Evolutionary conservation across 805 yeast genomes (phyloP), one percentile per base, ranked within the genome.

Genomic region (Candida methanosorbosa): DNA sequence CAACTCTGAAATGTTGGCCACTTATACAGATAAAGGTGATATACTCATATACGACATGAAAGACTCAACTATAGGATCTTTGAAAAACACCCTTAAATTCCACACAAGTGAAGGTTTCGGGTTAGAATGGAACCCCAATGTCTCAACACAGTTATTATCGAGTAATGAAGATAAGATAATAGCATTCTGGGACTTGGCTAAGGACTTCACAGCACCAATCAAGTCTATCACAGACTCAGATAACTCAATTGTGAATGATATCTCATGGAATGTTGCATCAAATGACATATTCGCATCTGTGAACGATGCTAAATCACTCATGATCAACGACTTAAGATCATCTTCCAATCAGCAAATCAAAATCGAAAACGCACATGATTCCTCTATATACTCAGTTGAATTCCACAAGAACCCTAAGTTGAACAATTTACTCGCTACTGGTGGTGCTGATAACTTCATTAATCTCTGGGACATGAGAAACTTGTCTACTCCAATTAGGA

Each of bases 381-480:
- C 70, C 31, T 73, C 76, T n/a, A 76, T 84, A 43, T 82, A 81
- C 49, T 68, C 82, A 2, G 70, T 81, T 30, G 72, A 70, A 29
- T 81, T 81, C 58, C 80, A 80, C 48, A 81, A 84, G 0, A 54
- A 58, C 5, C 34, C 73, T 14, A 42, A 50, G n/a, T 16, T 30
- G 13, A 46, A 46, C n/a, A 54, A 66, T 27, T 53, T 84, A 38
- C 64, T 82, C 32, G 88, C 80, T 12, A 81, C 92, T 1, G 95
- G 82, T 17, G 81, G 86, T 11, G 75, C 80, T 19, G 95, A 86
- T 52, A 76, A 78, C 46, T 61, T 77, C n/a, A 72, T 85, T 16
- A 72, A 72, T 34, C 60, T 81, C 18, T 85, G 85, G 77, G 95
- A 87, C 52, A 57, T 82, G 35, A 69, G 94, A 50, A 75, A 76